phyloP scores from a whole-genome alignment of 768 basidiomycete species.

The Lentinula raphanica region DNA sequence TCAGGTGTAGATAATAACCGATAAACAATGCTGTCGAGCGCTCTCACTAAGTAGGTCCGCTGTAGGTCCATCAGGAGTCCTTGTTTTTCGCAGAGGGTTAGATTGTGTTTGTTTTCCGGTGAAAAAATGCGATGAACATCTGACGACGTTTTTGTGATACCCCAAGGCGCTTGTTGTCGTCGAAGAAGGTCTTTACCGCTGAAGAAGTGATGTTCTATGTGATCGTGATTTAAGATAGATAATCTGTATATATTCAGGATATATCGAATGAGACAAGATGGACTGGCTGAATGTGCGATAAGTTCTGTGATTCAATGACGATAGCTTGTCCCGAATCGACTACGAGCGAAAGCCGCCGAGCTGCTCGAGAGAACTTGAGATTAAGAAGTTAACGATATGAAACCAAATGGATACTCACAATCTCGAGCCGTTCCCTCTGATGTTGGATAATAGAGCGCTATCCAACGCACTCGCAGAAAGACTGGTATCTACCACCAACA shows the following conservation, averaged over 20 bases:
- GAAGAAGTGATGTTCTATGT: no score
- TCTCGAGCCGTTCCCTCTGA: slow-evolving; percentile 53
- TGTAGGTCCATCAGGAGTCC: not conserved
- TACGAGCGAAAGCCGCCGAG: not conserved
- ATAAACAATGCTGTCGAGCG: not conserved
- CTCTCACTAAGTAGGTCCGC: not conserved
- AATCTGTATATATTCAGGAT: no score
- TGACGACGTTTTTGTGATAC: no score
- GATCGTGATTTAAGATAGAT: no score
- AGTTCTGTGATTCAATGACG: not conserved
- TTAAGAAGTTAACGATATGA: not conserved
- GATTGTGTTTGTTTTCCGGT: no score
- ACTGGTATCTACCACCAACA: slow-evolving; percentile 61
- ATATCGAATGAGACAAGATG: no score
- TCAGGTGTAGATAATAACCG: not conserved
- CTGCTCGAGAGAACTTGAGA: not conserved
- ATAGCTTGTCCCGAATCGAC: not conserved
- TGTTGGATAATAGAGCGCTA: slow-evolving; percentile 75
- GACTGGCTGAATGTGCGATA: no score
- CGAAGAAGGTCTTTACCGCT: no score
- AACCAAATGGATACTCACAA: not conserved
- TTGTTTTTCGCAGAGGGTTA: not conserved
- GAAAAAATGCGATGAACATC: no score
- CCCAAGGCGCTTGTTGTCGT: no score
- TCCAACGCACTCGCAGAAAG: slow-evolving; percentile 76